These are phyloP conservation scores for Telopea speciosissima DNA, from an alignment of 177 flowering plant species.

Conservation along the genomic window DNA sequence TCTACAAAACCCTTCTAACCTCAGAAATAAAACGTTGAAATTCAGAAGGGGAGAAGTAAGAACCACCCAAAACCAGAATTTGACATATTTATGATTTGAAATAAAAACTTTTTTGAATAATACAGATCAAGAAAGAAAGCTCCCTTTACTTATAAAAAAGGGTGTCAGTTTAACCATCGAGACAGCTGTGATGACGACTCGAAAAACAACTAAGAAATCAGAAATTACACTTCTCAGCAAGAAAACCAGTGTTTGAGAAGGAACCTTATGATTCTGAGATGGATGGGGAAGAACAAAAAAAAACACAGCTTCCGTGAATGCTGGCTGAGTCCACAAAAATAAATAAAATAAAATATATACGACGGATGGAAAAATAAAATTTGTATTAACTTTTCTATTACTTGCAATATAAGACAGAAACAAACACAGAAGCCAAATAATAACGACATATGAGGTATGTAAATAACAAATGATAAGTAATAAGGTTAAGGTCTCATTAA, in stretches of 20 bases:
- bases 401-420: too few relatives aligned
- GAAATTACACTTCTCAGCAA: not conserved
- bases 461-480: too few relatives aligned
- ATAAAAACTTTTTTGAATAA: not conserved
- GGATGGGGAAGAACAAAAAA: too few relatives aligned
- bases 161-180: not conserved
- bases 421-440: too few relatives aligned
- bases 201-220: not conserved
- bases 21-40: not conserved
- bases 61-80: not conserved
- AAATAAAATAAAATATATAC: too few relatives aligned
- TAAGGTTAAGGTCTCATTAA: too few relatives aligned
- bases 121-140: not conserved
- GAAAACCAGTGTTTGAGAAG: not conserved
- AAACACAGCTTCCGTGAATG: conserved; percentile 9
- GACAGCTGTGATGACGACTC: not conserved
- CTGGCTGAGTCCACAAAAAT: conserved; percentile 9
- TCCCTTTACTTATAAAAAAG: not conserved
- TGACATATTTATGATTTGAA: not conserved
- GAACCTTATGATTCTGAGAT: conserved; percentile 1
- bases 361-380: too few relatives aligned
- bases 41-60: not conserved
- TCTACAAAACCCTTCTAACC: not conserved
- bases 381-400: too few relatives aligned
- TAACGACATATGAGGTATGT: too few relatives aligned